Base-by-base conservation (phyloP, 306 rosid species). In the Albizia julibrissin region DNA sequence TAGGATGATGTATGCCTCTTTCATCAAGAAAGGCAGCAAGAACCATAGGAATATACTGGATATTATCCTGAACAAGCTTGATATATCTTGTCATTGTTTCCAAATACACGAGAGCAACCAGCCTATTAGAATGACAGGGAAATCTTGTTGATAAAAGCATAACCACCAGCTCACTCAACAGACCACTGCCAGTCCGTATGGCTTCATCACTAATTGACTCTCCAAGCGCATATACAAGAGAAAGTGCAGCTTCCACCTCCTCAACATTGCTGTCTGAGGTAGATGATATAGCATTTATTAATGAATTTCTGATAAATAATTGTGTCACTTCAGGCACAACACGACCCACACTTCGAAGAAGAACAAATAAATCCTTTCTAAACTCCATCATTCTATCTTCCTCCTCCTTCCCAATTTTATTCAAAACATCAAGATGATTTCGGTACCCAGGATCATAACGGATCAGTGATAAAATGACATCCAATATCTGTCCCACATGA, bases 11-110 rank as follows among this genome's bases (percentile, higher is more conserved):
- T 88, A 93, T 90, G 52, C 99, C 98, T 85, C 99, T 92, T 83
- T 95, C 99, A 87, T 95, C 99, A 72, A 95, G 99, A 88, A 93
- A 95, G 75, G 93, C 97, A 86, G 93, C 74, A 79, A 95, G 82
- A 77, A 95, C 97, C 89, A 88, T 79, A 33, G 91, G 94, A 82
- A 95, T 91, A 82, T 89, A 91, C 33, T 89, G 97, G 79, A 91
- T 81, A 74, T 91, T 92, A 58, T 95, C 98, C 83, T 91, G 97
- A 69, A 93, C 87, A 81, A 92, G 89, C 91, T 95, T 95, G 49
- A 89, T 72, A 84, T 93, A 95, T 87, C 99, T 89, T 33, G 93
- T 87, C 62, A 93, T 84, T 44, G 99, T 95, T 87, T 95, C 99
- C 90, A 95, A 87, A 87, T 95, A 93, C 37, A 90, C 85, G 21